phyloP scores from a whole-genome alignment of 805 yeast genomes.

The Candida mattraensis region DNA sequence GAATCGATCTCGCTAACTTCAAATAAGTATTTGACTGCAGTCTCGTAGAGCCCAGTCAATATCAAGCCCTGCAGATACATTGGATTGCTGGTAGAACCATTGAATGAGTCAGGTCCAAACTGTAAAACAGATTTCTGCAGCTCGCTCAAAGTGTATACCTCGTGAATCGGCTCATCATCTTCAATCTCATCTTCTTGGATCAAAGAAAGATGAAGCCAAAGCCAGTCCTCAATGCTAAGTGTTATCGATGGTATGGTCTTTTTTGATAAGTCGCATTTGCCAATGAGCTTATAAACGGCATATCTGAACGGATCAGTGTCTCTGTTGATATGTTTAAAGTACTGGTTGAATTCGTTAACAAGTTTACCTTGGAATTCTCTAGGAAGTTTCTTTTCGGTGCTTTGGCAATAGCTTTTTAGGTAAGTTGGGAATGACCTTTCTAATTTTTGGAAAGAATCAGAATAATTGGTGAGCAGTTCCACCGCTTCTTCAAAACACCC shows the following conservation, averaged over 20 bases:
- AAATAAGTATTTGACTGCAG: slow-evolving; percentile 67
- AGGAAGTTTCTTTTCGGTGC: slow-evolving; percentile 56
- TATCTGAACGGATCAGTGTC: slow-evolving; percentile 86
- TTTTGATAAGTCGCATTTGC: slow-evolving; percentile 78
- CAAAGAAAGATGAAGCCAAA: slow-evolving; percentile 87
- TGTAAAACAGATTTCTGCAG: slow-evolving; percentile 70
- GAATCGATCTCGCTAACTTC: slow-evolving; percentile 76
- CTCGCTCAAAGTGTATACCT: slow-evolving; percentile 69
- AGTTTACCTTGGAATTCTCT: slow-evolving; percentile 67
- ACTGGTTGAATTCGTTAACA: slow-evolving; percentile 79
- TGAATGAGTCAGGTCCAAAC: slow-evolving; percentile 72
- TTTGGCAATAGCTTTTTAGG: slow-evolving; percentile 65
- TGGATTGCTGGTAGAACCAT: slow-evolving; percentile 61
- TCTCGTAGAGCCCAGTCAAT: slow-evolving; percentile 77
- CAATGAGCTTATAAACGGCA: slow-evolving; percentile 87
- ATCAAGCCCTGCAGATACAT: slow-evolving; percentile 73
- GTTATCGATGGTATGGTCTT: slow-evolving; percentile 67
- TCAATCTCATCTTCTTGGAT: slow-evolving; percentile 54
- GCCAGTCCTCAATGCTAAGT: slow-evolving; percentile 89
- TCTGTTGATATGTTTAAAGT: slow-evolving; percentile 60
- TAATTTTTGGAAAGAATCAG: slow-evolving; percentile 74
- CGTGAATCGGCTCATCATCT: slow-evolving; percentile 50
- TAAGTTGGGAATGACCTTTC: slow-evolving; percentile 84
- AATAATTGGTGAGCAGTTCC: slow-evolving; percentile 60
- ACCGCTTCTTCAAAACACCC: slow-evolving; percentile 82